phyloP scores from a whole-genome alignment of 345 rosid species.

The Cardamine occulta region DNA sequence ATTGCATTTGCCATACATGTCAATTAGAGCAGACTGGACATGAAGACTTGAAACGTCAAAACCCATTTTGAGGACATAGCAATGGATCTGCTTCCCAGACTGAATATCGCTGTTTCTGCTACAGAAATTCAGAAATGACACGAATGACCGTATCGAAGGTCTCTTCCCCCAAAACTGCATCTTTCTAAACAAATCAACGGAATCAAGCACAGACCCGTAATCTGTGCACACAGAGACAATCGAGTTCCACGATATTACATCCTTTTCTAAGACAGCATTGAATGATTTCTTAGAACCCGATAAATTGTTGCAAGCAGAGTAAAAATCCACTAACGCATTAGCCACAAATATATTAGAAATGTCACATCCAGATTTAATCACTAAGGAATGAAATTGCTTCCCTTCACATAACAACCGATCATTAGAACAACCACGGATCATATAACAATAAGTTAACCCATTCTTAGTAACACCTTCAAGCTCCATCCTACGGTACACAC shows the following conservation, averaged over 20 bases:
- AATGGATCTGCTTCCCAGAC: conserved; percentile 72
- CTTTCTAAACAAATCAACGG: conserved; percentile 58
- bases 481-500: conserved; percentile 52
- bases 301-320: conserved; percentile 63
- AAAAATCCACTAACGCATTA: conserved; percentile 73
- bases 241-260: conserved; percentile 85
- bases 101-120: conserved; percentile 51
- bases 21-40: conserved; percentile 69
- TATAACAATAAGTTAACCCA: conserved; percentile 71
- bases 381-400: conserved; percentile 64
- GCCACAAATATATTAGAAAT: conserved; percentile 57
- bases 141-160: conserved; percentile 63
- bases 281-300: conserved; percentile 58
- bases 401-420: conserved; percentile 60
- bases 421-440: conserved; percentile 62
- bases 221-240: conserved; percentile 55
- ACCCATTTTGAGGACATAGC: conserved; percentile 64
- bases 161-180: conserved; percentile 76
- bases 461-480: conserved; percentile 54
- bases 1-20: conserved; percentile 81
- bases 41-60: conserved; percentile 50
- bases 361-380: conserved; percentile 63
- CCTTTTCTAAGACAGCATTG: conserved; percentile 47
- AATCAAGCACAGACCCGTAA: conserved; percentile 49
- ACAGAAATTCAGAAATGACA: conserved; percentile 63